A percentile compares a stretch with the other conserved stretches of the same genome.
Evolutionary conservation across 768 basidiomycete species (phyloP).

Genomic region (Hemileccinum rubropunctum): DNA sequence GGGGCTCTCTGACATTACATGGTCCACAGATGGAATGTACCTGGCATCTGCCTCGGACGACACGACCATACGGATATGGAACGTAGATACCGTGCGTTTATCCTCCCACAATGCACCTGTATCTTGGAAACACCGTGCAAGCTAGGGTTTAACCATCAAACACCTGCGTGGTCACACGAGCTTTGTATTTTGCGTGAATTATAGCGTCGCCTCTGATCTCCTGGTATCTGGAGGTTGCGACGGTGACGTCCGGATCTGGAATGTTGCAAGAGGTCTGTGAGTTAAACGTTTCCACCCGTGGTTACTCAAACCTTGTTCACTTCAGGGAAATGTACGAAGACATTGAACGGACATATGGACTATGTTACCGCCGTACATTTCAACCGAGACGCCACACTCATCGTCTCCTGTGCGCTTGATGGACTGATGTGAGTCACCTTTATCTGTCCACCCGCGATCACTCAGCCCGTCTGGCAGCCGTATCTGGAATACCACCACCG

Average conservation of each 20-base stretch:
- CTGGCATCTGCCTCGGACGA: conserved; percentile 94
- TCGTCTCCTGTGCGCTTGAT: conserved; percentile 90
- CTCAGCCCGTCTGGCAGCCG: conserved; percentile 52
- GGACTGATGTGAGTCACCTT: conserved; percentile 77
- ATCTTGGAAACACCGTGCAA: conserved; percentile 1
- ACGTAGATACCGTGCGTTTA: conserved; percentile 67
- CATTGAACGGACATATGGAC: conserved; percentile 89
- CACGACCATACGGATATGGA: conserved; percentile 85
- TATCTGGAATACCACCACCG: conserved; percentile 90
- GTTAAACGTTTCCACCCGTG: not conserved
- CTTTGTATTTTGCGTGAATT: conserved; percentile 91
- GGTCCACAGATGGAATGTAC: conserved; percentile 80
- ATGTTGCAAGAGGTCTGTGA: conserved; percentile 66
- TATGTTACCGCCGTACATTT: conserved; percentile 95
- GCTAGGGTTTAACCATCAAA: conserved; percentile 68
- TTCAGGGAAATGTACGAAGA: conserved; percentile 79
- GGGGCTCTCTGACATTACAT: conserved; percentile 87
- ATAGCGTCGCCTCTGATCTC: conserved; percentile 82
- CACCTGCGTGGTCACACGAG: conserved; percentile 79
- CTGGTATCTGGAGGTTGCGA: conserved; percentile 93
- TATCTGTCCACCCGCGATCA: not conserved
- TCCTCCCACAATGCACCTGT: conserved; percentile 4
- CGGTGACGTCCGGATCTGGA: conserved; percentile 92
- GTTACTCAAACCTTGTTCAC: not conserved
- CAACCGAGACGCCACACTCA: conserved; percentile 85